Evolutionary conservation across 805 yeast species (phyloP), one percentile per base, ranked within the genome.

Genomic region (Trichomonascus vanleenenianus): DNA sequence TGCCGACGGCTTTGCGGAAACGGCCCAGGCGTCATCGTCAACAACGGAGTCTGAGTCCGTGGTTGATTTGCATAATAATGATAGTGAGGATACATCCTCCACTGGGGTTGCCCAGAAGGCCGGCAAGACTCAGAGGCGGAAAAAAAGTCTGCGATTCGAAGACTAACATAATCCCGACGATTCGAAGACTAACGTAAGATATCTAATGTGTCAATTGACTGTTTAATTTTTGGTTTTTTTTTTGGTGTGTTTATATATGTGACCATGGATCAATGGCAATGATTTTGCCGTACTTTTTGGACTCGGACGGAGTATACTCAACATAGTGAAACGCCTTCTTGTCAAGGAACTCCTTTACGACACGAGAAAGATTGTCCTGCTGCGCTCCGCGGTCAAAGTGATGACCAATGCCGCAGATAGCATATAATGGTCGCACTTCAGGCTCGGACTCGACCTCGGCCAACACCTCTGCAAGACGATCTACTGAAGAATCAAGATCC

Each of bases 231-330:
- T n/a, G n/a, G n/a, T n/a, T n/a, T n/a, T 22, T 22, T 4, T 8
- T 8, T 22, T 22, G 27, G 27, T 22, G 8, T 22, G 8, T 5
- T 40, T 42, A 53, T 14, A 54, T 30, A 30, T 56, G 57, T 6
- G 57, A 51, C 68, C 67, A 69, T 2, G 74, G 72, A 46, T 70
- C 73, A 5, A 69, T 56, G 10, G 66, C 73, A n/a, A 67, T 57
- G 2, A 70, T 45, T 5, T 65, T 57, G 1, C 74, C 74, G 46
- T 55, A 66, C 15, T 47, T 52, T 22, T 22, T 22, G 1, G 59
- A 50, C 27, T 54, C 56, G 5, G 61, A 62, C 27, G 64, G 62
- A n/a, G 46, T 45, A 39, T 63, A 60, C n/a, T 61, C 58, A 22
- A 63, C 62, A 58, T 66, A 67, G 43, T 62, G 61, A 45, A 63